Base-by-base conservation (phyloP, 352 stramenopile species). In the Phytophthora fragariaefolia region DNA sequence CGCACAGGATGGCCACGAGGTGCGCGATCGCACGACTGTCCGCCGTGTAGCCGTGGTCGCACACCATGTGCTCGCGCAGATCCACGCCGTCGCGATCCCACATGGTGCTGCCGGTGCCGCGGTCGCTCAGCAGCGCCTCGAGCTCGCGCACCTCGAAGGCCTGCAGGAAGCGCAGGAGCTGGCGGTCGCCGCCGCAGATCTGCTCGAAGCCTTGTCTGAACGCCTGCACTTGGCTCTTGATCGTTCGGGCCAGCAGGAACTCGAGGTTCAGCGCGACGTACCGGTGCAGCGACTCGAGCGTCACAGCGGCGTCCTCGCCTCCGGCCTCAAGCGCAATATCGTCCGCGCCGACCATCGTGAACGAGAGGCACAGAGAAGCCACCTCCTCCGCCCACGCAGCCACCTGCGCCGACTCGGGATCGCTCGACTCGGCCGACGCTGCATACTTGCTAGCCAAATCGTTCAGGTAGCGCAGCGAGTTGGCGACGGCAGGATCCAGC, bases 1-100 rank as follows among this genome's bases (percentile, higher is more conserved):
- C 83, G 43, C 81, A 85, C 49, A 97, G 65, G 24, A 96, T 84
- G n/a, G 87, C 67, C 23, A 95, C 72, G 15, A 97, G 76, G 65
- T 90, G 71, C 22, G 63, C 65, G 51, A 97, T 94, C 38, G 87
- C 77, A 47, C 72, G 74, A 69, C 83, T 92, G 32, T 80, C 65
- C 0, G 61, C 26, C 8, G 83, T 85, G 76, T 94, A 97, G 12
- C 91, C 91, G 68, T 97, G 91, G 49, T 90, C 80, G 55, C 89
- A 97, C 42, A 96, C 82, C 68, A 95, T 92, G 71, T 90, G 82
- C 38, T 83, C 73, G 8, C 81, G 80, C 42, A 97, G 77, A 53
- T 89, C 78, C 18, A 83, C 50, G 22, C 82, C 85, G 10, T 87
- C 77, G 38, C 87, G 87, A 61, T 85, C 75, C 89, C 89, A 97